Evolutionary conservation across 1,139 yeast genomes (phyloP).

Genomic region (Taphrina betulina): DNA sequence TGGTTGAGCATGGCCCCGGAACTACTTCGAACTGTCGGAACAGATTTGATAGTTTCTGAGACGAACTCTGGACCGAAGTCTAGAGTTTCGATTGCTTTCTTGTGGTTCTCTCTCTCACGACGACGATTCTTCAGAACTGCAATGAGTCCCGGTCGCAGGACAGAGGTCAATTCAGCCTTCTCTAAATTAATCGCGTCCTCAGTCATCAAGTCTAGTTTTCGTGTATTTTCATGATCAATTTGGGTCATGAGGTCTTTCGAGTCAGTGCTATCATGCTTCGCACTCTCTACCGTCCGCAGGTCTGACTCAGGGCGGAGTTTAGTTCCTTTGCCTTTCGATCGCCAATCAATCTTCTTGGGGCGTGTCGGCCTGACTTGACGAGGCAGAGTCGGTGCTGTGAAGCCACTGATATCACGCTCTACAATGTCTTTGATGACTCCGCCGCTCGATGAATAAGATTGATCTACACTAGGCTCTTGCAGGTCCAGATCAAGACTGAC

Average conservation of each 20-base stretch:
- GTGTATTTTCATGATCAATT: constrained; percentile 19
- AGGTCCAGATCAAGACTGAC: neutral
- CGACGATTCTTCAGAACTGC: constrained; percentile 13
- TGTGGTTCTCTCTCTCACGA: no score
- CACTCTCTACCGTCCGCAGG: neutral
- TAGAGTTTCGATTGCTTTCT: neutral
- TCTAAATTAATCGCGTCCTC: neutral
- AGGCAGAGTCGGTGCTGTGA: neutral
- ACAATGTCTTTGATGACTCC: constrained; percentile 15
- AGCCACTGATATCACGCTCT: neutral
- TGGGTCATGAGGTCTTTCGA: neutral
- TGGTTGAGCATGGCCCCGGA: neutral
- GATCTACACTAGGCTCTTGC: neutral
- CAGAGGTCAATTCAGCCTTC: constrained; percentile 1
- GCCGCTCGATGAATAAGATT: neutral
- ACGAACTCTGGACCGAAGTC: constrained; percentile 12
- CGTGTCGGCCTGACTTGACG: neutral
- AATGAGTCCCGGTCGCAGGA: constrained; percentile 8
- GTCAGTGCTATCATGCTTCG: neutral
- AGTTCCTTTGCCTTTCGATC: neutral
- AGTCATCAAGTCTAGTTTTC: constrained; percentile 7
- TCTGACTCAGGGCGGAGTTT: no score
- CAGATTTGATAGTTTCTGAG: neutral
- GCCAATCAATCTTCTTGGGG: constrained; percentile 6
- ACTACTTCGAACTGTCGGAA: constrained; percentile 1